Evolutionary conservation across 1,284 basidiomycete species (phyloP).

Genomic region (Moesziomyces sp.): DNA sequence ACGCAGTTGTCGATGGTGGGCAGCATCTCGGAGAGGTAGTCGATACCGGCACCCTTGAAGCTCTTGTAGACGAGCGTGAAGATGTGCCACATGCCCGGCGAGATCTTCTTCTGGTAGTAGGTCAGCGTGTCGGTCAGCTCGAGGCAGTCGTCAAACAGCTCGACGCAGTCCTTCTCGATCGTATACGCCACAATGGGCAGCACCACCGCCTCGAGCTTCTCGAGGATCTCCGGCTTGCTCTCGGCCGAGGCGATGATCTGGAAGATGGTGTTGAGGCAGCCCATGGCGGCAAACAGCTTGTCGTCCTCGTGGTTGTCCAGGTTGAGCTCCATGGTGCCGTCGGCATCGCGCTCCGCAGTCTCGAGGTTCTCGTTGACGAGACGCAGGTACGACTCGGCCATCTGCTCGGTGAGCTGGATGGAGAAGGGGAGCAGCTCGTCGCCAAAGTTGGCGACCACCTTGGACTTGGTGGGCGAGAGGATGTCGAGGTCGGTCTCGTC

Average conservation of each 20-base stretch:
- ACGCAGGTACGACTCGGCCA: conserved; percentile 74
- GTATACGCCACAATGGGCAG: conserved; percentile 83
- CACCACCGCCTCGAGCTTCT: conserved; percentile 82
- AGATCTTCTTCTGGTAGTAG: conserved; percentile 81
- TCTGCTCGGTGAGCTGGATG: conserved; percentile 79
- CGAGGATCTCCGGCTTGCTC: conserved; percentile 78
- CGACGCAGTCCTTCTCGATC: conserved; percentile 70
- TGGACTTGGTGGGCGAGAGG: conserved; percentile 81
- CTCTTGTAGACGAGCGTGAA: conserved; percentile 83
- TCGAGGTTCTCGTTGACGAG: conserved; percentile 66
- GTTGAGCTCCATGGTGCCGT: conserved; percentile 69
- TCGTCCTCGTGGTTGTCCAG: conserved; percentile 77
- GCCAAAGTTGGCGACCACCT: conserved; percentile 86
- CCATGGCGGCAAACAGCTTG: conserved; percentile 77
- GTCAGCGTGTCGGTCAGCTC: conserved; percentile 86
- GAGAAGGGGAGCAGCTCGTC: conserved; percentile 86
- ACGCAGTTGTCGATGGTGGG: conserved; percentile 89
- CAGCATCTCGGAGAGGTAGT: conserved; percentile 85
- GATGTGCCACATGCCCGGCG: conserved; percentile 85
- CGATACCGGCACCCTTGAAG: conserved; percentile 85
- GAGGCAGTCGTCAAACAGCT: conserved; percentile 88
- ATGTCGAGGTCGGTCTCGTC: conserved; percentile 90
- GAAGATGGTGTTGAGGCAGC: conserved; percentile 72
- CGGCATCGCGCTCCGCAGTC: conserved; percentile 71
- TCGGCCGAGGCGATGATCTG: conserved; percentile 76